A percentile compares a stretch with the other conserved stretches of the same genome.
phyloP scores from a whole-genome alignment of 2,329 filamentous ascomycete species.

The Talaromyces sp. region DNA sequence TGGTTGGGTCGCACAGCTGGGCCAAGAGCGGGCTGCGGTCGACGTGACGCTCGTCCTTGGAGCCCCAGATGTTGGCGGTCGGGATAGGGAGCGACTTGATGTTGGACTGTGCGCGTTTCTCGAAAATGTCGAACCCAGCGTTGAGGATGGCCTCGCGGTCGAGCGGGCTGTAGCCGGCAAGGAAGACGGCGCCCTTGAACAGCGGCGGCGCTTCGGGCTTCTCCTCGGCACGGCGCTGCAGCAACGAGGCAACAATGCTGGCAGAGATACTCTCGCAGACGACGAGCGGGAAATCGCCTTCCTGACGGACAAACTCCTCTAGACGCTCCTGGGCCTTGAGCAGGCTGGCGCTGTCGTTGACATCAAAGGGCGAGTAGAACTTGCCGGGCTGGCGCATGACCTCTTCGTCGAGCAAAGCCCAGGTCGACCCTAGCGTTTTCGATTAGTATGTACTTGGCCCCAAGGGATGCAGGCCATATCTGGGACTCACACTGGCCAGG shows the following conservation, averaged over 20 bases:
- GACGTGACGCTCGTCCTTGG: not conserved
- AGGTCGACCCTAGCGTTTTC: not conserved
- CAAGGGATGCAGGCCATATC: not conserved
- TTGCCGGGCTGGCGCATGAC: not conserved
- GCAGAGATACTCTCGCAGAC: not conserved
- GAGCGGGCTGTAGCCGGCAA: not conserved
- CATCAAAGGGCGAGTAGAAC: not conserved
- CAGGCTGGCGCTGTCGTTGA: not conserved
- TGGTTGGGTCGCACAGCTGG: not conserved
- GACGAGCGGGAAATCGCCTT: not conserved
- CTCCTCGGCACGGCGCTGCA: not conserved
- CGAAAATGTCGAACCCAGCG: not conserved
- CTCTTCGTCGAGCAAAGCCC: not conserved
- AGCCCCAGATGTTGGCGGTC: not conserved
- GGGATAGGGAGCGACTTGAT: not conserved
- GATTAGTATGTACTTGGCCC: not conserved
- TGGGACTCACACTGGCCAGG: not conserved
- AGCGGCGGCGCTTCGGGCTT: not conserved
- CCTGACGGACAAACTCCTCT: not conserved
- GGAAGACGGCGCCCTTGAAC: not conserved
- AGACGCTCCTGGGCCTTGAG: not conserved
- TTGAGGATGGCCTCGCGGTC: not conserved
- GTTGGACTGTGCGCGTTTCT: not conserved
- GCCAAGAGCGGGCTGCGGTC: not conserved
- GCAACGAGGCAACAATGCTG: not conserved